Base-by-base conservation (phyloP, 2,329 filamentous ascomycete species). In the Aspergillus ochraceus region DNA sequence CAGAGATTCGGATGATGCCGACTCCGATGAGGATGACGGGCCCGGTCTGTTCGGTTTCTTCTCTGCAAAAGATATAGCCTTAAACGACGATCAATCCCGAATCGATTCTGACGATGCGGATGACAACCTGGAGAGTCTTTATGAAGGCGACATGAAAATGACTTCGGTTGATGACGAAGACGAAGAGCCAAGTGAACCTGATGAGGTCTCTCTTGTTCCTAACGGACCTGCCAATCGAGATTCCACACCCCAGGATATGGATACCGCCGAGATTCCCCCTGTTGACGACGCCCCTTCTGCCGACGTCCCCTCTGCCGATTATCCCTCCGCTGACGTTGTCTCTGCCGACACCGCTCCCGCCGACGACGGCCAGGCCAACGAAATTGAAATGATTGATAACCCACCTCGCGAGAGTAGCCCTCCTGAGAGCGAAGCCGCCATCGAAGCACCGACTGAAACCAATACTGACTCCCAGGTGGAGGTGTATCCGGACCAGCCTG, bases 1-100 rank as follows among this genome's bases (percentile, higher is more conserved):
- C 29, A 76, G 74, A 6, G 77, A 76, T 10, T 86, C 87, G 20
- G 84, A 73, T 52, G 78, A 85, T 5, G 85, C 86, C 45, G 78
- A 77, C 22, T 75, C 70, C 24, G 71, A 74, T 29, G 74, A 73
- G 4, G 81, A 79, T 17, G 76, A 76, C 47, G 73, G 70, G 11
- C 66, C 69, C 29, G 79, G 77, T 6, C 66, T 82, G 49, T 64
- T 82, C 46, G 80, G 79, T 1, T 81, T 83, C 60, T 81, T 82
- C 62, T 77, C 78, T 17, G 74, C 74, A 19, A 77, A 78, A 39
- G 73, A 79, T n/a, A 60, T 73, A n/a, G 59, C 68, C 22, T 57
- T 55, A 24, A 50, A 54, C 49, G 52, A 60, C 32, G 29, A 63
- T 45, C 56, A 59, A 10, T 52, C 60, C n/a, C 64, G 62, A 36